phyloP scores from a whole-genome alignment of 305 asterid species.

The Solanum aculeatissimum region DNA sequence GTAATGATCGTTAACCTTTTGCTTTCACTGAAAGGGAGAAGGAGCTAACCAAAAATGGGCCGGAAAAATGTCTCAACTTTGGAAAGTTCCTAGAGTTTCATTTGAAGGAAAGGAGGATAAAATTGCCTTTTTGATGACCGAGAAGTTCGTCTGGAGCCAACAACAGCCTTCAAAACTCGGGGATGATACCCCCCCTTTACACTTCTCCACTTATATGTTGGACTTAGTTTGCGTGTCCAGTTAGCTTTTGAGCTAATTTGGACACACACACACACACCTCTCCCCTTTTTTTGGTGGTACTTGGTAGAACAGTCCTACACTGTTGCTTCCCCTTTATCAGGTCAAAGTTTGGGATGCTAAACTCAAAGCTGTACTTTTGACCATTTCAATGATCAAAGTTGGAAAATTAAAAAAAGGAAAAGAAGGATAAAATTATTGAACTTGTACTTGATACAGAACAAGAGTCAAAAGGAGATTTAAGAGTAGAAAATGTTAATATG shows the following conservation, averaged over 20 bases:
- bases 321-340: no score
- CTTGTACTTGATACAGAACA: neutral
- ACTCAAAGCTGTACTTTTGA: no score
- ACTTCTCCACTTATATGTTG: neutral
- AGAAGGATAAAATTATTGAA: neutral
- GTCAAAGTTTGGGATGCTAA: no score
- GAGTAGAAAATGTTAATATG: neutral
- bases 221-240: neutral
- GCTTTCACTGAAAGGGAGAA: neutral
- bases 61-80: neutral
- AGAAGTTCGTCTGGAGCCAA: neutral
- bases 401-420: neutral
- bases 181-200: neutral
- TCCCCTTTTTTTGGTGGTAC: no score
- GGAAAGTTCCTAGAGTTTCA: neutral
- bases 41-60: neutral
- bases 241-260: no score
- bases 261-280: no score
- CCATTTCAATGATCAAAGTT: no score
- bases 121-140: neutral
- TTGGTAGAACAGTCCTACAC: no score
- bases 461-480: neutral
- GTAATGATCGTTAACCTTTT: neutral
- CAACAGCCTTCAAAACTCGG: neutral
- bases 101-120: neutral